phyloP scores from a whole-genome alignment of 1,284 basidiomycete genomes.

The Ustilago xerochloae region DNA sequence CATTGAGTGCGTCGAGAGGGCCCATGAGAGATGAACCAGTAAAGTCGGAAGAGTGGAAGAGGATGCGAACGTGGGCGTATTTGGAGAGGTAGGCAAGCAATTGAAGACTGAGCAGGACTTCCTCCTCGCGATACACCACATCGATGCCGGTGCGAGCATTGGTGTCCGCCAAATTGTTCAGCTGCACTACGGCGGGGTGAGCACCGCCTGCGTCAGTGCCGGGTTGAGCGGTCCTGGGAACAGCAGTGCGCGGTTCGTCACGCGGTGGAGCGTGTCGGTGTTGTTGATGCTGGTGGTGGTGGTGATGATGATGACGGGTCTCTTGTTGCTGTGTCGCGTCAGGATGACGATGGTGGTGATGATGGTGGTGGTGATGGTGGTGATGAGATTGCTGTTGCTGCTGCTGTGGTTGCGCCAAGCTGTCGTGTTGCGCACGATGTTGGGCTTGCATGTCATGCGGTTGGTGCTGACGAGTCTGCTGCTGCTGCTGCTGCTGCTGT shows the following conservation, averaged over 20 bases:
- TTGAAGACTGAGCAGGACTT: slow-evolving; percentile 89
- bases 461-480: too few relatives aligned
- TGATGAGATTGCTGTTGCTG: slow-evolving; percentile 21
- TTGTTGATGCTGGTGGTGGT: slow-evolving; percentile 15
- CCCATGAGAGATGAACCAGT: slow-evolving; percentile 49
- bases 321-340: slow-evolving; percentile 10
- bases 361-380: slow-evolving; percentile 35
- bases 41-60: slow-evolving; percentile 77
- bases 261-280: slow-evolving; percentile 9
- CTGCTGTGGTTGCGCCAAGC: slow-evolving; percentile 10
- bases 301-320: slow-evolving; percentile 9
- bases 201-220: slow-evolving; percentile 16
- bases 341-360: slow-evolving; percentile 15
- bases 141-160: slow-evolving; percentile 41
- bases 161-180: slow-evolving; percentile 34
- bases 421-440: slow-evolving; percentile 7
- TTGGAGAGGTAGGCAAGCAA: slow-evolving; percentile 96
- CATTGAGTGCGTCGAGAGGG: slow-evolving; percentile 52
- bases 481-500: too few relatives aligned
- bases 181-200: slow-evolving; percentile 42
- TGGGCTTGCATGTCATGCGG: slow-evolving; percentile 5
- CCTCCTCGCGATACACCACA: slow-evolving; percentile 84
- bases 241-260: slow-evolving; percentile 14
- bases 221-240: slow-evolving; percentile 12
- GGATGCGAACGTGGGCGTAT: slow-evolving; percentile 96